These are phyloP conservation scores for Exobasidium cylindrosporum DNA, from an alignment of 1,284 basidiomycete species.

Conservation along the genomic window DNA sequence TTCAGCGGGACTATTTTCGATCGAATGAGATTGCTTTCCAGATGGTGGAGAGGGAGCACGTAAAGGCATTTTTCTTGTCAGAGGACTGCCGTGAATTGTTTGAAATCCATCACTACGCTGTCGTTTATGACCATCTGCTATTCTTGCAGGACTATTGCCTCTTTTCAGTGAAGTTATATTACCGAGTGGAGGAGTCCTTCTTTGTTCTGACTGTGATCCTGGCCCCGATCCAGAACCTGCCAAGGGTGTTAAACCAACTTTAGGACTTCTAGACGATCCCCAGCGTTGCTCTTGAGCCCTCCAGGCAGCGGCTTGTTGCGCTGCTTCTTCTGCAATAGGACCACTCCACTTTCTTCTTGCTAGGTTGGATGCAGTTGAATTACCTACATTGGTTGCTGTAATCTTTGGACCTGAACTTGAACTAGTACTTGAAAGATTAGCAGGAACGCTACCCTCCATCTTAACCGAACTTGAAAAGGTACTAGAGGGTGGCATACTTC, in stretches of 20 bases:
- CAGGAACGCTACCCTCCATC: conserved; percentile 13
- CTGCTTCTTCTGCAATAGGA: conserved; percentile 30
- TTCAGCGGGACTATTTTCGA: background rate
- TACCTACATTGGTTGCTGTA: conserved; percentile 18
- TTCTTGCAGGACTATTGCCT: background rate
- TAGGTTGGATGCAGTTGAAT: conserved; percentile 26
- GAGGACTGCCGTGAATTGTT: conserved; percentile 3
- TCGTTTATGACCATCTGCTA: conserved; percentile 8
- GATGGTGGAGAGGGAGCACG: conserved; percentile 1
- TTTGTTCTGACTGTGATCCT: background rate
- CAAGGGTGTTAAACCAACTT: background rate
- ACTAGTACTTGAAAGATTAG: conserved; percentile 16
- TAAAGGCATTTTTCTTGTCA: background rate
- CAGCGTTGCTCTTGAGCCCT: conserved; percentile 15
- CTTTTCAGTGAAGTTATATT: background rate
- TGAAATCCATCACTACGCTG: conserved; percentile 10
- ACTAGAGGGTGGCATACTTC: background rate
- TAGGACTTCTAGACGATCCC: conserved; percentile 6
- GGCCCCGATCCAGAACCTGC: background rate
- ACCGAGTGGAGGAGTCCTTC: background rate
- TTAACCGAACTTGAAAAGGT: background rate
- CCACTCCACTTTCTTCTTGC: conserved; percentile 41
- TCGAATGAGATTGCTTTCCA: conserved; percentile 7
- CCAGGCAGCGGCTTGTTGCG: conserved; percentile 21
- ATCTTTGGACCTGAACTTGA: conserved; percentile 19